Conservation (phyloP, 257 asterid genomes). For the Penstemon eatonii region DNA sequence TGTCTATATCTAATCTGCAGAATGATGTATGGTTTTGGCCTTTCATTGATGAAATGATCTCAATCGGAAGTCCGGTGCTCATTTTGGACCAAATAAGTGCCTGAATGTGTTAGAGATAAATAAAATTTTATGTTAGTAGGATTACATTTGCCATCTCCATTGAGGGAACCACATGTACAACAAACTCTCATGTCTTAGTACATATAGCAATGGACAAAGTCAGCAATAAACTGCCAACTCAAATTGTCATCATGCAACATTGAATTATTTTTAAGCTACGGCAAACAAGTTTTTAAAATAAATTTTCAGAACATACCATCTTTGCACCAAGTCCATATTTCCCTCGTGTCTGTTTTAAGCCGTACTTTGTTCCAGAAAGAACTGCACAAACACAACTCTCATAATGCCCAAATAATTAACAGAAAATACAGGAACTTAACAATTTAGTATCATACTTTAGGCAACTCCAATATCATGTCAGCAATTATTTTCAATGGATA, state of each 20-base stretch:
- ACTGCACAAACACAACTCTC: conserved; percentile 52
- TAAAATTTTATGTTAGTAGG: conserved; percentile 10
- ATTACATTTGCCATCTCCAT: background rate
- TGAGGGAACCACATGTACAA: background rate
- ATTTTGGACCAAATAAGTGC: conserved; percentile 96
- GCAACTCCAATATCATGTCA: conserved; percentile 16
- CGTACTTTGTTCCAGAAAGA: conserved; percentile 92
- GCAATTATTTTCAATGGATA: background rate
- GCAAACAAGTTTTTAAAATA: conserved; percentile 2
- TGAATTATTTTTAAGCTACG: background rate
- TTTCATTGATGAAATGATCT: conserved; percentile 78
- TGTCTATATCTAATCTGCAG: conserved; percentile 91
- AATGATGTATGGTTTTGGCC: conserved; percentile 69
- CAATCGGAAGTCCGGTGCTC: conserved; percentile 96
- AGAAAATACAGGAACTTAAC: conserved; percentile 1
- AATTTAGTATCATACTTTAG: conserved; percentile 1
- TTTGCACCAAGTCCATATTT: conserved; percentile 94
- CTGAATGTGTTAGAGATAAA: conserved; percentile 41
- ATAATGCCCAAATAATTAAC: conserved; percentile 23
- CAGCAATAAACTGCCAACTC: conserved; percentile 22
- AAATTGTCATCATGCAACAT: conserved; percentile 7
- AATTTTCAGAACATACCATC: conserved; percentile 60
- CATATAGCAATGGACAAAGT: background rate
- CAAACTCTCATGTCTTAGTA: background rate
- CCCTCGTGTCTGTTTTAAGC: conserved; percentile 93